A percentile compares a stretch with the other conserved stretches of the same genome.
These are phyloP conservation scores for Jatropha podagrica DNA, from an alignment of 441 rosid genomes.

Conservation along the genomic window DNA sequence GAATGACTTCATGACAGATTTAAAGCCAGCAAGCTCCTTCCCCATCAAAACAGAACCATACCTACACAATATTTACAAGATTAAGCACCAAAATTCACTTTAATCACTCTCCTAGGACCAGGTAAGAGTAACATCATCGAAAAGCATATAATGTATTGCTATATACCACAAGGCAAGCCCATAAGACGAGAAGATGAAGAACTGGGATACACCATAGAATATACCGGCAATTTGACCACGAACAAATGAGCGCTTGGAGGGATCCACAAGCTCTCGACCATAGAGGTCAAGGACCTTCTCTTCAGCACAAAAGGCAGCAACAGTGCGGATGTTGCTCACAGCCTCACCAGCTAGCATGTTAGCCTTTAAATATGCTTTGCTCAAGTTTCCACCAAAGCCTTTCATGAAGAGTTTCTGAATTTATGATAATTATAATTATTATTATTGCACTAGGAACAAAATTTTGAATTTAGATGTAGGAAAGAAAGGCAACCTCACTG, in stretches of 20 bases:
- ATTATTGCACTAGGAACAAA: background rate
- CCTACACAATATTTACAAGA: slow-evolving; percentile 40
- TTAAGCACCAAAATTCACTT: slow-evolving; percentile 9
- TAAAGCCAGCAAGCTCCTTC: slow-evolving; percentile 70
- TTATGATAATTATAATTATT: background rate
- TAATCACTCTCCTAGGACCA: too few species aligned
- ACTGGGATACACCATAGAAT: slow-evolving; percentile 87
- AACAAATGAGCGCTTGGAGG: slow-evolving; percentile 61
- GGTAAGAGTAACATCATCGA: background rate
- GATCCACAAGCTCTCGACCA: slow-evolving; percentile 68
- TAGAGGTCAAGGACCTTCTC: slow-evolving; percentile 81
- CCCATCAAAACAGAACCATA: slow-evolving; percentile 94
- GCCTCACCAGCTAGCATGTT: slow-evolving; percentile 98
- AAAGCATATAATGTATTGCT: background rate
- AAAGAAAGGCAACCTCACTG: slow-evolving; percentile 64
- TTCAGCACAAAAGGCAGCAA: slow-evolving; percentile 88
- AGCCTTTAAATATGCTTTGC: slow-evolving; percentile 89
- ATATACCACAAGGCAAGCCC: slow-evolving; percentile 90
- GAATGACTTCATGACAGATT: slow-evolving; percentile 88
- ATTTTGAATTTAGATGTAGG: slow-evolving; percentile 1
- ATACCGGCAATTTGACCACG: slow-evolving; percentile 93
- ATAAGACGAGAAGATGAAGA: slow-evolving; percentile 91
- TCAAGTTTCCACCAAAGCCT: slow-evolving; percentile 95
- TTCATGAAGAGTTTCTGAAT: slow-evolving; percentile 89
- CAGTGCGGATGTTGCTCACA: slow-evolving; percentile 85